A percentile compares a stretch with the other conserved stretches of the same genome.
Conservation (phyloP, 192 early-diverging fungal species). For the Pilaira anomala region DNA sequence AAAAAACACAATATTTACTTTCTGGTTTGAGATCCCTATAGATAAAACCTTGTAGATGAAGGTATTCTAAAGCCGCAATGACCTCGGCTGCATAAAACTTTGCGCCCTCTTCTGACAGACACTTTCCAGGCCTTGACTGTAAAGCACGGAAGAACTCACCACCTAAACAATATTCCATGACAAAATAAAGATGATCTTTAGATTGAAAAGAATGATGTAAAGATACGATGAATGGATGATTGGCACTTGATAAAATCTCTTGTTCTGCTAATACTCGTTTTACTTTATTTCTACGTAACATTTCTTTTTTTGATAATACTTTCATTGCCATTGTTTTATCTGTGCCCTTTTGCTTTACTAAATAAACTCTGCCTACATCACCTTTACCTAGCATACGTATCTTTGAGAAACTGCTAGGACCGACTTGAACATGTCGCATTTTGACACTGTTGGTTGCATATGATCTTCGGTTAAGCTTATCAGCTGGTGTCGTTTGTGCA, state of each 20-base stretch:
- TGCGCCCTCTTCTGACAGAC: conserved; percentile 82
- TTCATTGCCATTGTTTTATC: conserved; percentile 94
- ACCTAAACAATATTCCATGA: conserved; percentile 85
- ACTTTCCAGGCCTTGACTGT: conserved; percentile 86
- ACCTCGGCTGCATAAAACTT: conserved; percentile 98
- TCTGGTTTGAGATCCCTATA: conserved; percentile 98
- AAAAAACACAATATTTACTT: conserved; percentile 56
- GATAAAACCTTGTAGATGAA: conserved; percentile 94
- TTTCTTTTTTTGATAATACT: conserved; percentile 84
- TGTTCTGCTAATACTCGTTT: conserved; percentile 96
- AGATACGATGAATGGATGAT: conserved; percentile 87
- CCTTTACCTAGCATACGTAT: conserved; percentile 91
- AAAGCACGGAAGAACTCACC: conserved; percentile 86
- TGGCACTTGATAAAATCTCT: conserved; percentile 66
- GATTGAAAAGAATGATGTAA: conserved; percentile 86
- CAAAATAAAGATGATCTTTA: conserved; percentile 76
- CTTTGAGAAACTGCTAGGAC: conserved; percentile 84
- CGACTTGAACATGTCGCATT: conserved; percentile 76
- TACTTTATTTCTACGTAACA: conserved; percentile 97
- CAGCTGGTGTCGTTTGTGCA: conserved; percentile 2
- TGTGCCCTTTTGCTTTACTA: conserved; percentile 82
- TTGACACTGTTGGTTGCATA: conserved; percentile 83
- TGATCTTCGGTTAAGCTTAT: conserved; percentile 38
- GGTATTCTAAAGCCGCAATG: conserved; percentile 90
- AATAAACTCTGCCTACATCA: conserved; percentile 94